Conservation (phyloP, 2,329 filamentous ascomycete genomes). For the Xylaria arbuscula region DNA sequence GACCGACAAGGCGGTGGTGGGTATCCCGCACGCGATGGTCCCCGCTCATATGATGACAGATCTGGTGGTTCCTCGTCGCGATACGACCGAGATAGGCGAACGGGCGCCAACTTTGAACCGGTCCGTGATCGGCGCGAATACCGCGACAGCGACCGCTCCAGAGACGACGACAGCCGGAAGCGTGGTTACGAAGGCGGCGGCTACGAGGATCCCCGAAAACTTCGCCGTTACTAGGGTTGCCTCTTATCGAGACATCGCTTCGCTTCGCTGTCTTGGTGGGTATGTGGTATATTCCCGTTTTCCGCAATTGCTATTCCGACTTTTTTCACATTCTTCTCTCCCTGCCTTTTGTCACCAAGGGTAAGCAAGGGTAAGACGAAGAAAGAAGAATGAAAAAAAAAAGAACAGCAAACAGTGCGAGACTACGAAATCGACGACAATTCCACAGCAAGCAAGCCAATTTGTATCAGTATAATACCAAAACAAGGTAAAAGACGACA, state of each 20-base stretch:
- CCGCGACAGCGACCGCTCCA: slow-evolving; percentile 64
- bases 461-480: slow-evolving; percentile 39
- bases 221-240: slow-evolving; percentile 65
- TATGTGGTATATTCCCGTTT: slow-evolving; percentile 55
- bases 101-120: slow-evolving; percentile 81
- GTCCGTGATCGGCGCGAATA: slow-evolving; percentile 72
- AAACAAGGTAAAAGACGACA: slow-evolving; percentile 38
- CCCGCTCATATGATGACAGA: slow-evolving; percentile 71
- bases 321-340: slow-evolving; percentile 44
- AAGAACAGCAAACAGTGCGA: slow-evolving; percentile 25
- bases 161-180: slow-evolving; percentile 71
- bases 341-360: slow-evolving; percentile 51
- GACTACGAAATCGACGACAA: slow-evolving; percentile 20
- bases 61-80: slow-evolving; percentile 60
- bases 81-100: slow-evolving; percentile 51
- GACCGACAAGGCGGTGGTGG: slow-evolving; percentile 64
- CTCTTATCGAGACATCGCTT: slow-evolving; percentile 55
- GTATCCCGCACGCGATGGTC: slow-evolving; percentile 65
- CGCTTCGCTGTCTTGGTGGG: slow-evolving; percentile 54
- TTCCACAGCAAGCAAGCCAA: slow-evolving; percentile 21
- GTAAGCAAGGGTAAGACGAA: slow-evolving; percentile 53
- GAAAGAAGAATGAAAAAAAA: slow-evolving; percentile 30
- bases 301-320: slow-evolving; percentile 48
- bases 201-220: slow-evolving; percentile 80
- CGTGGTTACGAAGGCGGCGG: slow-evolving; percentile 79